Conservation (phyloP, 2,329 filamentous ascomycete genomes). For the Colletotrichum brevisporum region DNA sequence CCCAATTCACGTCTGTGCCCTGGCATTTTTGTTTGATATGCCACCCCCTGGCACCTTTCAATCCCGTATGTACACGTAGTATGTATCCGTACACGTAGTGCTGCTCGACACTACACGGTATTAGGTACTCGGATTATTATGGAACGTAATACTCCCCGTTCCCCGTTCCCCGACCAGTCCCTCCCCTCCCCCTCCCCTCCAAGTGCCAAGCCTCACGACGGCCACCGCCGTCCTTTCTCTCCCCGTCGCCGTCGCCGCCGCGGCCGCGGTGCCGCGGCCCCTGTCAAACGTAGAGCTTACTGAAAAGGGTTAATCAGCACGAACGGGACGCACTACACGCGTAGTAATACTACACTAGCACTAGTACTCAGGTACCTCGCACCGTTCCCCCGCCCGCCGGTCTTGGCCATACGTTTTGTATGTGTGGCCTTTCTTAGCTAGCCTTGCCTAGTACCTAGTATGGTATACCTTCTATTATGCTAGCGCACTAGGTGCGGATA, state of each 20-base stretch:
- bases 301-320: constrained; percentile 31
- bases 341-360: no score
- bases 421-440: neutral
- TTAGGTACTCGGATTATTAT: no score
- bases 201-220: constrained; percentile 18
- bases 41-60: constrained; percentile 7
- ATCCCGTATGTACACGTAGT: neutral
- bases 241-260: constrained; percentile 33
- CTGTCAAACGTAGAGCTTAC: constrained; percentile 39
- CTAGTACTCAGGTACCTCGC: constrained; percentile 36
- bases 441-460: constrained; percentile 20
- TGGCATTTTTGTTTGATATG: constrained; percentile 29
- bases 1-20: constrained; percentile 30
- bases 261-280: constrained; percentile 33
- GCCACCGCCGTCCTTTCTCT: constrained; percentile 25
- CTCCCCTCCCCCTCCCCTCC: constrained; percentile 1
- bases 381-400: constrained; percentile 30
- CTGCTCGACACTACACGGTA: no score
- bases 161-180: constrained; percentile 28
- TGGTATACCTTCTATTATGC: no score
- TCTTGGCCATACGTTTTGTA: constrained; percentile 22
- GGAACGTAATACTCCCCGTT: constrained; percentile 5
- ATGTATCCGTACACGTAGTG: neutral
- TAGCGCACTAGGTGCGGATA: no score
- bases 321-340: neutral